Evolutionary conservation across 73 alveolate species (phyloP), one percentile per base, ranked within the genome.

Genomic region (Blepharisma stoltei): DNA sequence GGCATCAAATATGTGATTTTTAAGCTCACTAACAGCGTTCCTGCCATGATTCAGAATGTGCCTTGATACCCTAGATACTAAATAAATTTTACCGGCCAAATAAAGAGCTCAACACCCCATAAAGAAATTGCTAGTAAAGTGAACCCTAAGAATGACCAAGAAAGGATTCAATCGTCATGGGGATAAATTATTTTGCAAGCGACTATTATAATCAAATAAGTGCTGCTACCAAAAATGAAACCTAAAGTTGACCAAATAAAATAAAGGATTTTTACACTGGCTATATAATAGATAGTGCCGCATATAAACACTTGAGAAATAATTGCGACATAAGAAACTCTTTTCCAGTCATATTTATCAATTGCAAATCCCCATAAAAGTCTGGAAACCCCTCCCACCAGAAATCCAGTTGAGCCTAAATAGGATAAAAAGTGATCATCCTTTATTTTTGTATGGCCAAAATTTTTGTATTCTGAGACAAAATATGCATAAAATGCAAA

Each of bases 361-460:
- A 53, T 27, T 6, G 76, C 21, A 23, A 54, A 69, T 0, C 90
- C 85, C 90, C 94, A 86, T 55, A 83, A 76, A 6, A 82, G 27
- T 37, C 94, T 53, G 11, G 84, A 77, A 14, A 55, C 11, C 14
- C 94, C 94, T 77, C 83, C 83, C 45, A 68, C 43, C 6, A 76
- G 49, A 6, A 85, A 49, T 6, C 90, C 90, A 6, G 83, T 47
- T 6, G 94, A 81, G 23, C 94, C 94, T 32, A 86, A 92, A 6
- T 82, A 32, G 9, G 95, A 75, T 7, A 88, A 54, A 18, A 77
- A 67, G 6, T 68, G 21, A 70, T 88, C 95, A 67, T 88, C 88
- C 21, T 32, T 8, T 0, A 77, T 52, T 7, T 44, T 41, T 32
- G 68, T 45, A 6, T 41, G 67, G 0, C 92, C 92, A 32, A 84